Evolutionary conservation across 805 yeast species (phyloP), one percentile per base, ranked within the genome.

Genomic region (Monosporozyma aquatica): DNA sequence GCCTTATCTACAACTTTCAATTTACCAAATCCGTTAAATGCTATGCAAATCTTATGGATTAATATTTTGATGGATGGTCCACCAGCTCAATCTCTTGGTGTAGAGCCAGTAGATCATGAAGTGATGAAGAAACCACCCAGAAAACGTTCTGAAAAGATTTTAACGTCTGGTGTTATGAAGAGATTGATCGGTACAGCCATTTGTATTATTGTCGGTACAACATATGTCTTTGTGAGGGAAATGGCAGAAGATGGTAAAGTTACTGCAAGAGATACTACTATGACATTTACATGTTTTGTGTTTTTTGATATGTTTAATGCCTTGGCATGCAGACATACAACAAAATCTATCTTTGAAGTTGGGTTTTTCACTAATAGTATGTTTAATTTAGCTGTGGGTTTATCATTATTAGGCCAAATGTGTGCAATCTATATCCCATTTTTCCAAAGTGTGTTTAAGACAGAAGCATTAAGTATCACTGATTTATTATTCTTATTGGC

Each of bases 51-150:
- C 54, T 69, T 90, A 55, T 90, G 97, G 97, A 90, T 90, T 61
- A 90, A 90, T 61, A 92, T 90, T 48, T 72, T 90, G 44, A 90
- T 90, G 98, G 98, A 90, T 67, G 98, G 98, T 1, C 98, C 98
- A 9, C 98, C 98, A 4, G 97, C 97, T 1, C 98, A 90, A 67
- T 84, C 95, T 0, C 69, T 90, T 35, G 98, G 98, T 45, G 97
- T 92, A 25, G 98, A 90, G 65, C 95, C 96, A 1, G 97, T 90
- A 11, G 97, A 90, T 58, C 87, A 83, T 47, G 95, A 83, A 60
- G 95, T 90, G 29, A 89, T 90, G 97, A 78, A 75, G 48, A 84
- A 82, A 59, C 97, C 97, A n/a, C 98, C 98, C 42, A 79, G 99
- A 65, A 74, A 78, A 41, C 79, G 97, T 59, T 71, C 76, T 43